Conservation (phyloP, 1,284 basidiomycete genomes). For the Rhodotorula sp. region DNA sequence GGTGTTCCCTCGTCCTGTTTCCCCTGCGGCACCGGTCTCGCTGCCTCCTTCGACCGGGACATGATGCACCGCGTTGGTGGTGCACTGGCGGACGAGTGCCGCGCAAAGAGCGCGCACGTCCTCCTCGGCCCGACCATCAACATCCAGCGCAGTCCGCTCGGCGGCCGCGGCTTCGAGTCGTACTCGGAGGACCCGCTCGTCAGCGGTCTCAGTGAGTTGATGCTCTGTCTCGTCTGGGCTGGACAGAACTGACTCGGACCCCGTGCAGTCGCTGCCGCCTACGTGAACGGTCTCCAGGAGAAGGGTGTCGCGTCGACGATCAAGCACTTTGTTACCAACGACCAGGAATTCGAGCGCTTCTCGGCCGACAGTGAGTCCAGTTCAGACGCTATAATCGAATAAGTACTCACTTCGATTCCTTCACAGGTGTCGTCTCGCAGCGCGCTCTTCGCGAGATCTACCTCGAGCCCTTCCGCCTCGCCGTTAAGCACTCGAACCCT, state of each 20-base stretch:
- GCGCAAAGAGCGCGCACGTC: conserved; percentile 28
- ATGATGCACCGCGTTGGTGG: conserved; percentile 22
- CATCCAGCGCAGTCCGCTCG: conserved; percentile 59
- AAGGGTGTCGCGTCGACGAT: conserved; percentile 35
- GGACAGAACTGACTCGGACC: too few species aligned
- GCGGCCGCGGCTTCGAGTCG: conserved; percentile 64
- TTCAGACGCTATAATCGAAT: conserved; percentile 46
- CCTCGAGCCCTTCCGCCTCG: conserved; percentile 78
- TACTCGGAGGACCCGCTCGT: conserved; percentile 59
- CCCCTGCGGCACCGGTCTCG: conserved; percentile 29
- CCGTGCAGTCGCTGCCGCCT: conserved; percentile 6
- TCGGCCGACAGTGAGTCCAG: conserved; percentile 28
- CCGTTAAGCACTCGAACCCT: conserved; percentile 63
- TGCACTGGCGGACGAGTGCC: conserved; percentile 28
- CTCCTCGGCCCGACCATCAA: conserved; percentile 55
- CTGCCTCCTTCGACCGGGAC: conserved; percentile 26
- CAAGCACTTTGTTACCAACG: conserved; percentile 42
- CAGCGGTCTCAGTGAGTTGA: conserved; percentile 10
- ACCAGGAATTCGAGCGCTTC: conserved; percentile 55
- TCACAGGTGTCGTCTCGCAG: conserved; percentile 54
- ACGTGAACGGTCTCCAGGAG: conserved; percentile 36
- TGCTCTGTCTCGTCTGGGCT: background rate
- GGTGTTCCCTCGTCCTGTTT: conserved; percentile 20
- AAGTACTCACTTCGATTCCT: background rate
- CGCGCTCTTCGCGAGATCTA: conserved; percentile 79